Evolutionary conservation across 495 filamentous ascomycete species (phyloP), one percentile per base, ranked within the genome.

Genomic region (Penicillium herquei): DNA sequence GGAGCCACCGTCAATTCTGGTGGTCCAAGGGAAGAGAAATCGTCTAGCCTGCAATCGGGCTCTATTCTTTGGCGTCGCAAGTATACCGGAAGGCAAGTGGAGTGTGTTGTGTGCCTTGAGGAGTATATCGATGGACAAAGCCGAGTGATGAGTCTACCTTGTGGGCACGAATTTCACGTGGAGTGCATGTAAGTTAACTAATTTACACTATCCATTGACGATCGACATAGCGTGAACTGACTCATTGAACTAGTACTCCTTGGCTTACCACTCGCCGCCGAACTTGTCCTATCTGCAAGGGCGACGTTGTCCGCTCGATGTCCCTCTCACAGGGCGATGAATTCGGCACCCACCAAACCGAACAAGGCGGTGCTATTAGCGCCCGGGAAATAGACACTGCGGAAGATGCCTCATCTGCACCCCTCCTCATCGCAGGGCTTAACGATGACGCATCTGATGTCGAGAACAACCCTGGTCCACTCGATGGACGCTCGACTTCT

Each of bases 241-340:
- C 43, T 46, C 13, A 46, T 26, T 14, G 31, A 14, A 2, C 14
- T 9, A 98, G 93, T 67, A 98, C 94, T 12, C 95, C 95, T n/a
- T 98, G 94, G 94, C 75, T 98, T 34, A 96, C 91, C 9, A 97
- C 92, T 33, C 87, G 92, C 39, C 89, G 92, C 50, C 85, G 94
- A 58, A 98, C 95, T 26, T 98, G 94, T 61, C 94, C 94, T 6
- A 98, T 98, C 41, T 98, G 94, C 77, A 98, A 98, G 70, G 91
- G 90, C 26, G 94, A 98, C 62, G 95, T 98, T 33, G 94, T 98
- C 18, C 81, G 84, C 46, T 81, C 77, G 8, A 76, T 83, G 77
- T 63, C 73, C 33, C 70, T 80, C 39, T 62, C 61, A 31, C 54
- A 77, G 68, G 37, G 79, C 77, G 37, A 71, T 81, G 53, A 39